Conservation (phyloP, 2,329 filamentous ascomycete genomes). For the Pseudogymnoascus sp. region DNA sequence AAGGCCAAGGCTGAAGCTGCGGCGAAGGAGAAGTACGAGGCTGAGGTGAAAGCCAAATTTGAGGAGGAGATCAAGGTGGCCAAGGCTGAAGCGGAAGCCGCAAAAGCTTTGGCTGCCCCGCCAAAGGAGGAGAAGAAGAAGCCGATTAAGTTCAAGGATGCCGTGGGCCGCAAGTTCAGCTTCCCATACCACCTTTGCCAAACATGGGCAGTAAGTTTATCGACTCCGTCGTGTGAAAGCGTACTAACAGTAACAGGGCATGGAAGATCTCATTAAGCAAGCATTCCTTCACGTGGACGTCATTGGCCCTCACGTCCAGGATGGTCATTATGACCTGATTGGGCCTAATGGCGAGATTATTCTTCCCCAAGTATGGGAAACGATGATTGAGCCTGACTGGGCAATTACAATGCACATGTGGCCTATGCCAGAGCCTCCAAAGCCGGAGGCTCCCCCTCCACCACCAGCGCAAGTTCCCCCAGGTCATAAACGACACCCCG, state of each 20-base stretch:
- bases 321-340: constrained; percentile 72
- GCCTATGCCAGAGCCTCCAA: constrained; percentile 44
- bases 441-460: constrained; percentile 31
- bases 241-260: constrained; percentile 48
- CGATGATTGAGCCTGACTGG: constrained; percentile 72
- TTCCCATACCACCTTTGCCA: constrained; percentile 82
- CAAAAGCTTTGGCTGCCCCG: constrained; percentile 27
- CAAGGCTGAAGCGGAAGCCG: constrained; percentile 29
- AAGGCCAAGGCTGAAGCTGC: constrained; percentile 4
- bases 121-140: constrained; percentile 39
- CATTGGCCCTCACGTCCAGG: constrained; percentile 66
- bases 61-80: constrained; percentile 24
- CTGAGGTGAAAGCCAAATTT: constrained; percentile 24
- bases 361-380: constrained; percentile 73
- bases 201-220: constrained; percentile 65
- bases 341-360: constrained; percentile 78
- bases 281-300: constrained; percentile 73
- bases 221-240: constrained; percentile 8
- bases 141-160: constrained; percentile 85
- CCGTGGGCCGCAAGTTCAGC: constrained; percentile 82
- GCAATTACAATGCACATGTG: constrained; percentile 60
- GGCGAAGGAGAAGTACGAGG: constrained; percentile 7
- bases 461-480: background rate
- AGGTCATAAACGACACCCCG: background rate
- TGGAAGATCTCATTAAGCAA: constrained; percentile 80